Base-by-base conservation (phyloP, 225 moss, liverwort and hornwort genomes). In the Climacium dendroides region DNA sequence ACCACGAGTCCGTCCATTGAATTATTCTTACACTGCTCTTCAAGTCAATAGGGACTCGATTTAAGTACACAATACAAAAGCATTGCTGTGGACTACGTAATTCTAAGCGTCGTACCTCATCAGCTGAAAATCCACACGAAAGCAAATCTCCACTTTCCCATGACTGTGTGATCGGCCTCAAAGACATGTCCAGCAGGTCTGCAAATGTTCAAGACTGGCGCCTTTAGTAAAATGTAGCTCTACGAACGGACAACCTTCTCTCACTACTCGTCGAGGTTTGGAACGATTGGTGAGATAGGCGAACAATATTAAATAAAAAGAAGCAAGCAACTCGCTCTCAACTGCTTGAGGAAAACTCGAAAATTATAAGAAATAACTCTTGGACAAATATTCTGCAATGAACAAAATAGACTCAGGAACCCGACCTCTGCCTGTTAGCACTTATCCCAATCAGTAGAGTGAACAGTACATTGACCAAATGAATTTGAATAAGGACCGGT, bases 131-230 rank as follows among this genome's bases (percentile, higher is more conserved):
- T 80, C 98, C 96, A 90, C 95, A 92, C 63, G 92, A 92, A 85
- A 74, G 86, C 74, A 98, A 85, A 81, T 95, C 94, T 93, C 98
- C 98, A 90, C 86, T 95, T 80, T 93, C 96, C 98, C 98, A 98
- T 71, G 96, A 93, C 73, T 96, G 94, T 43, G 92, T 94, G 71
- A 98, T 96, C 75, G 98, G 92, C 87, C 92, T 90, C 85, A 98
- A 91, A 50, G 96, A 95, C 98, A 98, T 98, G 86, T 96, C 98
- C 91, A 98, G 83, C 70, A 98, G 86, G 90, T 98, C 98, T 98
- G 96, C 87, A 84, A 59, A 62, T 59, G 41, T 87, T 85, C 55
- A 79, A 80, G 70, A 45, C 54, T 55, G 45, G 26, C 54, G 82
- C 78, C 34, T 47, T 82, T n/a, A 77, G 47, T 57, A 50, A 82